Base-by-base conservation (phyloP, 2,329 filamentous ascomycete genomes). In the Talaromyces rugulosus region DNA sequence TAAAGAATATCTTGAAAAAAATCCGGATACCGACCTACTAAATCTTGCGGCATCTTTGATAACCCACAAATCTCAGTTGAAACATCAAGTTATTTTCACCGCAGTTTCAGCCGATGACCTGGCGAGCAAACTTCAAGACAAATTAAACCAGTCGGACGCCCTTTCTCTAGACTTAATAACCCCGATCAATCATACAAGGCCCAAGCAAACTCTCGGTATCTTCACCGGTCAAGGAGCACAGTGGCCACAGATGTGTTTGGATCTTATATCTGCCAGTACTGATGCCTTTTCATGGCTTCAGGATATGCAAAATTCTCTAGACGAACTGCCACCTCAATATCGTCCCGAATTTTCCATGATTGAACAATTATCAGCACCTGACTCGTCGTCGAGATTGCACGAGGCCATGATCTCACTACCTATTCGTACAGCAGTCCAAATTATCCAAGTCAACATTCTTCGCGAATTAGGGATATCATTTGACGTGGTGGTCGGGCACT, bases 1-100 rank as follows among this genome's bases (percentile, higher is more conserved):
- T n/a, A 50, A 47, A 28, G 8, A 27, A 5, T 85, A 80, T 74
- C 79, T 88, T 62, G 79, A 81, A n/a, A 75, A 81, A 47, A 77
- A 81, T 0, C 78, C 82, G 4, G 80, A 80, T 1, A 42, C 71
- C 0, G 81, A 82, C 0, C 68, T 88, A 2, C 75, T 81, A 1
- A 76, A 84, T 62, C 74, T 89, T 2, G 82, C 86, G 0, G 89
- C 88, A 73, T 86, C 75, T 76, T 56, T 73, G 75, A 66, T 70
- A 62, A 6, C 36, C 11, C 53, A 42, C n/a, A 30, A 42, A 16
- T 50, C 34, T 28, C 14, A 18, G 30, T 28, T 34, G 16, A 28
- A 34, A 6, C 16, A 55, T 31, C 52, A 30, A 30, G 18, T n/a
- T 5, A 23, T 18, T 33, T 51, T 51, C 9, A 12, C 18, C 5